Percentiles rank a stretch among this genome's conserved stretches.
These are phyloP conservation scores for Sphagnum magellanicum DNA, from an alignment of 228 moss, liverwort and hornwort genomes.

Conservation along the genomic window DNA sequence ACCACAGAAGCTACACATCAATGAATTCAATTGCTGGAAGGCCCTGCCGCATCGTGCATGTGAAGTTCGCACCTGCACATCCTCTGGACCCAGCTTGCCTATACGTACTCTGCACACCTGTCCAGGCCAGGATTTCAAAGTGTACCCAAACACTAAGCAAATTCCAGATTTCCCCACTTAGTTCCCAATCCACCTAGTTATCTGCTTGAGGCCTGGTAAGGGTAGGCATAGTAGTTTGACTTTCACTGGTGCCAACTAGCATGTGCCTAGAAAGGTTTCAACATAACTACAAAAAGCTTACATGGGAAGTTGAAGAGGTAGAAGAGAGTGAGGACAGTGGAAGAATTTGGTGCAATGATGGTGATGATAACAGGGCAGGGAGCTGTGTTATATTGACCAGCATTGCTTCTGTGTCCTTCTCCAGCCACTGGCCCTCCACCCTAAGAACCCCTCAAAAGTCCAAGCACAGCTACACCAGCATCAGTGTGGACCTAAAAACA, in stretches of 20 bases:
- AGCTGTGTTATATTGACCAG: constrained; percentile 50
- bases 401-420: constrained; percentile 21
- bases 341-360: constrained; percentile 31
- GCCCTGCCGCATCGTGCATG: constrained; percentile 36
- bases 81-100: constrained; percentile 26
- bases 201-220: background rate
- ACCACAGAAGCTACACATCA: constrained; percentile 30
- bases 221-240: no score
- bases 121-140: background rate
- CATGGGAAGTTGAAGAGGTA: constrained; percentile 25
- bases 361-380: constrained; percentile 40
- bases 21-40: constrained; percentile 16
- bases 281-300: constrained; percentile 7
- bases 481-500: no score
- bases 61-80: constrained; percentile 37
- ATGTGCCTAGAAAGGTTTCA: no score
- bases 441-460: constrained; percentile 7
- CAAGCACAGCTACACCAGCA: no score
- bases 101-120: constrained; percentile 44
- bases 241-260: no score
- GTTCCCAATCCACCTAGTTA: background rate
- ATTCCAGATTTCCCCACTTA: background rate
- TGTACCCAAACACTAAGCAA: background rate
- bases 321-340: constrained; percentile 27
- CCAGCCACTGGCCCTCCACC: constrained; percentile 43